phyloP scores from a whole-genome alignment of 1,284 basidiomycete genomes.

The Ustilago lituana region DNA sequence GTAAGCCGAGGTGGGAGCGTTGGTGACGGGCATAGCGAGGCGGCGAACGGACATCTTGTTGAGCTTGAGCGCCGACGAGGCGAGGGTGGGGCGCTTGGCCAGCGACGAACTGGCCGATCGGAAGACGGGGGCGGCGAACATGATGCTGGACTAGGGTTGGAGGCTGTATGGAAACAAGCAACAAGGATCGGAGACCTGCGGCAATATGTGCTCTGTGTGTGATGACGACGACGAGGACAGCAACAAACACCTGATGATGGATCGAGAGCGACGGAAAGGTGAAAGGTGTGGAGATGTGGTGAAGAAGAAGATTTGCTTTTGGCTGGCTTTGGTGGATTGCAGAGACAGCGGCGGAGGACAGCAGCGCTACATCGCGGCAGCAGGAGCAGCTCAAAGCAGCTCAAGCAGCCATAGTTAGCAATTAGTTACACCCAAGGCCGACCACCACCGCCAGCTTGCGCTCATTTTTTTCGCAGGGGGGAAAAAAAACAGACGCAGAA shows the following conservation, averaged over 20 bases:
- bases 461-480: too few relatives aligned
- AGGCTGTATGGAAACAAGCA: too few relatives aligned
- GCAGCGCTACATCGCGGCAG: background rate
- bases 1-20: constrained; percentile 63
- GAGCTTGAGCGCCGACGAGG: constrained; percentile 47
- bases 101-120: constrained; percentile 45
- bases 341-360: constrained; percentile 6
- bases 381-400: background rate
- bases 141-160: too few relatives aligned
- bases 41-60: constrained; percentile 45
- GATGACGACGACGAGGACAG: constrained; percentile 9
- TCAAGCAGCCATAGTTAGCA: too few relatives aligned
- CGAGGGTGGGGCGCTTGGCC: constrained; percentile 49
- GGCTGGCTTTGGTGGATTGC: background rate
- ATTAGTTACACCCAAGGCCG: too few relatives aligned
- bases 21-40: constrained; percentile 57
- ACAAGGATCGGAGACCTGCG: too few relatives aligned
- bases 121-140: constrained; percentile 46
- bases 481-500: too few relatives aligned
- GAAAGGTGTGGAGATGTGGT: constrained; percentile 18
- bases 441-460: too few relatives aligned
- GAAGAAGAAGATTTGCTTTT: constrained; percentile 22
- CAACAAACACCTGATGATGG: too few relatives aligned
- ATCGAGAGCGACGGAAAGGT: constrained; percentile 1
- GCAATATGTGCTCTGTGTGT: too few relatives aligned